phyloP scores from a whole-genome alignment of 1,284 basidiomycete genomes.

The Fistulinella staudtii region DNA sequence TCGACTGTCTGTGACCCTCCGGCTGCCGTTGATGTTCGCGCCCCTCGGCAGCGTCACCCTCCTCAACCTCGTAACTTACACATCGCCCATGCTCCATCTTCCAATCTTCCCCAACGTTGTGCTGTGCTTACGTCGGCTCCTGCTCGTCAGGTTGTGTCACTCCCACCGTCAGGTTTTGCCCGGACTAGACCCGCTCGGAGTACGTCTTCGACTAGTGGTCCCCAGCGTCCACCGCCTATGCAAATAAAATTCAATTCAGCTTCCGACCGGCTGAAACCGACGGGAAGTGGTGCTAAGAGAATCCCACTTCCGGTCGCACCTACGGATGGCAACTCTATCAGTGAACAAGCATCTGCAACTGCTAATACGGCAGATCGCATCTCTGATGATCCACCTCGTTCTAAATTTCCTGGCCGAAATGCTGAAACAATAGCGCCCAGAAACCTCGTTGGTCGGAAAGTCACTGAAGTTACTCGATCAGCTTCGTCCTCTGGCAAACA shows the following conservation, averaged over 20 bases:
- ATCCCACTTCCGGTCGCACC: slow-evolving; percentile 30
- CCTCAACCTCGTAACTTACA: slow-evolving; percentile 17
- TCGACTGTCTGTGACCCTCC: slow-evolving; percentile 1
- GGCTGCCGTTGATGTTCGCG: slow-evolving; percentile 6
- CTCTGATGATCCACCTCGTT: slow-evolving; percentile 5
- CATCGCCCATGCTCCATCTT: slow-evolving; percentile 17
- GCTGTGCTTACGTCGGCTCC: slow-evolving; percentile 12
- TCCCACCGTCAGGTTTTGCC: slow-evolving; percentile 5
- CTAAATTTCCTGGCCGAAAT: slow-evolving; percentile 14
- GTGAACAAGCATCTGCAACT: slow-evolving; percentile 5
- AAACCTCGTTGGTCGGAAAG: slow-evolving; percentile 11
- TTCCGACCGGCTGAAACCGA: slow-evolving; percentile 19
- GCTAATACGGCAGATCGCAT: no score
- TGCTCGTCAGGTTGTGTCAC: slow-evolving; percentile 11
- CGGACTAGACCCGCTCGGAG: slow-evolving; percentile 9
- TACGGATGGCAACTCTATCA: background rate
- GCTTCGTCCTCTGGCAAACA: slow-evolving; percentile 12
- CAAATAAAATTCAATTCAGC: slow-evolving; percentile 26
- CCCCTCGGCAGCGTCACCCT: slow-evolving; percentile 15
- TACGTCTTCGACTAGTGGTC: slow-evolving; percentile 17
- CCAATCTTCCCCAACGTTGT: slow-evolving; percentile 21
- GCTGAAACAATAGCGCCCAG: background rate
- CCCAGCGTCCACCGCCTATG: slow-evolving; percentile 26
- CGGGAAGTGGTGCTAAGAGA: slow-evolving; percentile 35
- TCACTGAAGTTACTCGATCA: slow-evolving; percentile 4